Evolutionary conservation across 805 yeast genomes (phyloP), one percentile per base, ranked within the genome.

Genomic region (Starmerella etchellsii): DNA sequence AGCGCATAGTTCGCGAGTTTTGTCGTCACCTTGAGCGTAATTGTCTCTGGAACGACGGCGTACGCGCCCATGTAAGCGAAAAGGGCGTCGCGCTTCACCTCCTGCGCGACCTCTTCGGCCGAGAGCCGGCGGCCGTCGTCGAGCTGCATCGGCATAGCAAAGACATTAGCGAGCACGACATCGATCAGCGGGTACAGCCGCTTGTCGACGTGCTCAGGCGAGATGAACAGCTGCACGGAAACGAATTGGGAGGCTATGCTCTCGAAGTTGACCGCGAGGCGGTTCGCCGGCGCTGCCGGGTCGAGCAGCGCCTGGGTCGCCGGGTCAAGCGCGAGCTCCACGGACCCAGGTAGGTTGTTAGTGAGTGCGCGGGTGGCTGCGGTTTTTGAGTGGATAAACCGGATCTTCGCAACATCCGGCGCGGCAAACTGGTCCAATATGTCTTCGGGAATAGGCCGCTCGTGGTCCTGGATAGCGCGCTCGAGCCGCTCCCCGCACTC

Each of bases 231-330:
- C 43, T 76, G 73, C 18, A 85, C 66, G 13, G 80, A 74, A 27
- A 82, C 73, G 56, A 88, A 91, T 53, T 81, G 77, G 1, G 95
- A 81, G 40, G 76, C 71, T 54, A 73, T 78, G 48, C 78, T 73
- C 59, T 91, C 96, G 51, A 81, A 69, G 55, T 84, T 91, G 38
- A 87, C 56, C 46, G 74, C 76, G 29, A 87, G 58, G 23, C 78
- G 76, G 13, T 23, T 23, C 2, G 42, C 23, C 15, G 28, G 40
- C 21, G 52, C 53, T 3, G 15, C 27, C 22, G 31, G 27, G 19
- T 42, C 39, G 14, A 57, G 38, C 14, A 46, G 27, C 25, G 36
- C 32, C 45, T 59, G 61, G 7, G 54, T 26, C 9, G 37, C 41
- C 18, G 34, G 33, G 19, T 47, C 50, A 1, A 6, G 38, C 22